Conservation (phyloP, 2,329 filamentous ascomycete species). For the Leptographium wingfieldii region DNA sequence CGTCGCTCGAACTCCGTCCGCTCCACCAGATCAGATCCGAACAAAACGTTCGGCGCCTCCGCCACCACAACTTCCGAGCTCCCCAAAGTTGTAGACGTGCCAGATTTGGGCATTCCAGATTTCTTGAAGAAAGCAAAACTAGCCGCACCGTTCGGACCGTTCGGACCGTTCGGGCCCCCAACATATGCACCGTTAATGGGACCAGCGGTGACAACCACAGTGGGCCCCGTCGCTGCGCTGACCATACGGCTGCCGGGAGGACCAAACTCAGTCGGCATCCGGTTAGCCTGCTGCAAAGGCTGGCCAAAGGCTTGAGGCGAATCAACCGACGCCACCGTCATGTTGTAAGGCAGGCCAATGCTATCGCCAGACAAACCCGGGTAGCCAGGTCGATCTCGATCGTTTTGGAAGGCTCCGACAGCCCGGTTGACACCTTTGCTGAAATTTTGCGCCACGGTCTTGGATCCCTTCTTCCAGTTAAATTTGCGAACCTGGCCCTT, state of each 20-base stretch:
- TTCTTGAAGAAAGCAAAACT: conserved; percentile 63
- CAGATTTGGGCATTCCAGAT: conserved; percentile 37
- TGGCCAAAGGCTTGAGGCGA: conserved; percentile 23
- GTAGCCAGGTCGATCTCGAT: conserved; percentile 36
- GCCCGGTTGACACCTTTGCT: conserved; percentile 89
- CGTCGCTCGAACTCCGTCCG: conserved; percentile 80
- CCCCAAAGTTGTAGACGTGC: conserved; percentile 21
- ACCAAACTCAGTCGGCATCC: conserved; percentile 11
- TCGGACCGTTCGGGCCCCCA: conserved; percentile 9
- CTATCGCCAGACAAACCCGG: conserved; percentile 46
- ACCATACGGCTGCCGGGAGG: not conserved
- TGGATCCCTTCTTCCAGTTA: conserved; percentile 96
- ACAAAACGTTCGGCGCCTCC: conserved; percentile 51
- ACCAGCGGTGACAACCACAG: not conserved
- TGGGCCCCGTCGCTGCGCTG: not conserved
- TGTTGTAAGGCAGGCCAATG: conserved; percentile 59
- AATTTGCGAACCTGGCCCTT: conserved; percentile 94
- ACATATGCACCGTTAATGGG: not conserved
- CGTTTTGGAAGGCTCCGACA: conserved; percentile 59
- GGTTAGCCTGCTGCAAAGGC: conserved; percentile 18
- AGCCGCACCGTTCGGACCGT: conserved; percentile 20
- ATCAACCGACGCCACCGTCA: conserved; percentile 46
- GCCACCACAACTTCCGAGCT: conserved; percentile 13
- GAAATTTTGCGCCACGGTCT: conserved; percentile 86
- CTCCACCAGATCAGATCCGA: conserved; percentile 79